Conservation (phyloP, 106 monocot species). For the Alisma plantagoaquatica region DNA sequence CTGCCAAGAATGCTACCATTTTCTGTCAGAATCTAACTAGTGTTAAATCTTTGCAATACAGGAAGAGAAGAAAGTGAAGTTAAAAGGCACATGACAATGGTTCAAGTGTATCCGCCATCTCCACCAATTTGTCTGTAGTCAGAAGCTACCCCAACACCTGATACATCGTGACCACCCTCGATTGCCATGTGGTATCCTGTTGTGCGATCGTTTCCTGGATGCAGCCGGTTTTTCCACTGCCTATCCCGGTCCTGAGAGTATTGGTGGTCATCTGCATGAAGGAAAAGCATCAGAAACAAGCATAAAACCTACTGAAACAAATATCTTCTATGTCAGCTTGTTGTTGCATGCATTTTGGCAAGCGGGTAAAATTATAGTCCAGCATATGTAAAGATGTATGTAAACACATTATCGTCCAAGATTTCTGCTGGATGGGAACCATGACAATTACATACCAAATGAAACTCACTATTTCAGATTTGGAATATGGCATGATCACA, state of each 20-base stretch:
- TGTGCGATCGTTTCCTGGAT: slow-evolving; percentile 13
- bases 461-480: not conserved
- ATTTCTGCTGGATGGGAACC: too few species aligned
- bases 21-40: too few species aligned
- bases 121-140: slow-evolving; percentile 15
- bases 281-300: slow-evolving; percentile 1
- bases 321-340: not conserved
- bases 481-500: not conserved
- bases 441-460: too few species aligned
- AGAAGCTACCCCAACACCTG: slow-evolving; percentile 10
- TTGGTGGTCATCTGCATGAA: slow-evolving; percentile 12
- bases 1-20: too few species aligned
- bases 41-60: too few species aligned
- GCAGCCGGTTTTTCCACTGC: slow-evolving; percentile 30
- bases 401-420: too few species aligned
- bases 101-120: too few species aligned
- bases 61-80: too few species aligned
- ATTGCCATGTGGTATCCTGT: slow-evolving; percentile 12
- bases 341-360: too few species aligned
- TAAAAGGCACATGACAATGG: too few species aligned
- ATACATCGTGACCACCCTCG: slow-evolving; percentile 10
- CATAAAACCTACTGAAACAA: not conserved
- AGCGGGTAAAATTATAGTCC: too few species aligned
- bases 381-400: too few species aligned
- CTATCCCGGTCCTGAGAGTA: slow-evolving; percentile 20